phyloP scores from a whole-genome alignment of 352 stramenopile genomes.

The Phytophthora citricola region DNA sequence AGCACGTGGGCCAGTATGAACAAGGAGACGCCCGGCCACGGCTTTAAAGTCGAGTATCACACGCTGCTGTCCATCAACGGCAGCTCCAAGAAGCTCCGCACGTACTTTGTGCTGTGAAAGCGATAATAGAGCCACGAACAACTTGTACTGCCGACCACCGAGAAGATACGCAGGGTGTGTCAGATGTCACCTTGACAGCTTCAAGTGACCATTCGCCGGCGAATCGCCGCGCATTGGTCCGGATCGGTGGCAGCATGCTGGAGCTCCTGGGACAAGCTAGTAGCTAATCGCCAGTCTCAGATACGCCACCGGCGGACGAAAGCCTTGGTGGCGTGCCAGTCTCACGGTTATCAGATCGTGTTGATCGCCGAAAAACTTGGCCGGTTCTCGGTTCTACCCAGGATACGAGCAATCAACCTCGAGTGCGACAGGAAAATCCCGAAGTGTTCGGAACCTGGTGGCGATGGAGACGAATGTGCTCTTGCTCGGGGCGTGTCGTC shows the following conservation, averaged over 20 bases:
- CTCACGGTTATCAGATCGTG: constrained; percentile 15
- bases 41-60: constrained; percentile 88
- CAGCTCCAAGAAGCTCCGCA: constrained; percentile 79
- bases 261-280: background rate
- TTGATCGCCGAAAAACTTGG: constrained; percentile 1
- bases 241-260: too few relatives aligned
- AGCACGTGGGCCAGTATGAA: constrained; percentile 85
- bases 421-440: constrained; percentile 22
- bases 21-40: constrained; percentile 77
- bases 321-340: background rate
- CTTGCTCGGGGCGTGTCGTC: constrained; percentile 9
- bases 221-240: background rate
- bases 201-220: constrained; percentile 1
- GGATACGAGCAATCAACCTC: constrained; percentile 21
- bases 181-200: background rate
- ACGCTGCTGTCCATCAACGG: constrained; percentile 80
- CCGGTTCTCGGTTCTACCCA: constrained; percentile 1
- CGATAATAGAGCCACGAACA: constrained; percentile 18
- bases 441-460: constrained; percentile 13
- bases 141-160: constrained; percentile 18
- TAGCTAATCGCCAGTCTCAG: too few relatives aligned
- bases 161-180: constrained; percentile 2
- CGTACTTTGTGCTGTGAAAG: constrained; percentile 74
- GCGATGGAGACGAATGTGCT: constrained; percentile 8
- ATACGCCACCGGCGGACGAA: too few relatives aligned